These are phyloP conservation scores for Phytophthora lateralis DNA, from an alignment of 352 stramenopile species.

Conservation along the genomic window DNA sequence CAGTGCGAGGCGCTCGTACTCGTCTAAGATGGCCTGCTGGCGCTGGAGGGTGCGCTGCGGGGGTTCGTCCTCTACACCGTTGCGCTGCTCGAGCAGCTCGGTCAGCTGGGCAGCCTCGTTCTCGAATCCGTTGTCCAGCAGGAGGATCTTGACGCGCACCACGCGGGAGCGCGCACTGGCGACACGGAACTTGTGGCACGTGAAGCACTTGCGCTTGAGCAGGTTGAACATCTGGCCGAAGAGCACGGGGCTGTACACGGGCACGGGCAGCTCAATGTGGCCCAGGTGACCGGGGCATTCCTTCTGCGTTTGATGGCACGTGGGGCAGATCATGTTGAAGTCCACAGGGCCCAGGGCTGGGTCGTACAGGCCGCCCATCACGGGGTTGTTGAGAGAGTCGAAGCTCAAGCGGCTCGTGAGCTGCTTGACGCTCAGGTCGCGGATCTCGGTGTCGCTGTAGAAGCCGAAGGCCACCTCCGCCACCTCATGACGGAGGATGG, in stretches of 20 bases:
- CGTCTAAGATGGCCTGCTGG: conserved; percentile 87
- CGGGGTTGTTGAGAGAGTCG: conserved; percentile 94
- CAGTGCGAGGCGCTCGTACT: conserved; percentile 88
- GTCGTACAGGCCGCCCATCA: conserved; percentile 98
- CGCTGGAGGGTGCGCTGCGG: conserved; percentile 73
- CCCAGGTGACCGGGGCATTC: conserved; percentile 98
- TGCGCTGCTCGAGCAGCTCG: conserved; percentile 86
- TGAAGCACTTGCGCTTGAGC: conserved; percentile 98
- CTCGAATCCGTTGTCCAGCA: conserved; percentile 91
- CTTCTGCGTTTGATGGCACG: conserved; percentile 95
- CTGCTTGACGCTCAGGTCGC: conserved; percentile 96
- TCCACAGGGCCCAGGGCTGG: conserved; percentile 94
- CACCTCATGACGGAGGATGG: conserved; percentile 91
- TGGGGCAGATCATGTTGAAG: conserved; percentile 92
- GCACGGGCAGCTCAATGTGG: conserved; percentile 98
- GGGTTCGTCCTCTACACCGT: conserved; percentile 85
- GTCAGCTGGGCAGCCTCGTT: conserved; percentile 77
- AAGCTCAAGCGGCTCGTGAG: conserved; percentile 96
- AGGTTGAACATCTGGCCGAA: conserved; percentile 95
- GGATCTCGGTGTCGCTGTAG: conserved; percentile 98
- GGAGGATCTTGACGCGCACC: conserved; percentile 90
- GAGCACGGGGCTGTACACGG: conserved; percentile 98
- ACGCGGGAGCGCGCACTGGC: conserved; percentile 77
- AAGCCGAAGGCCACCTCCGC: conserved; percentile 94
- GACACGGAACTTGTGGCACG: conserved; percentile 97